These are phyloP conservation scores for Aspergillus spinulosporus DNA, from an alignment of 2,329 filamentous ascomycete species.

Conservation along the genomic window DNA sequence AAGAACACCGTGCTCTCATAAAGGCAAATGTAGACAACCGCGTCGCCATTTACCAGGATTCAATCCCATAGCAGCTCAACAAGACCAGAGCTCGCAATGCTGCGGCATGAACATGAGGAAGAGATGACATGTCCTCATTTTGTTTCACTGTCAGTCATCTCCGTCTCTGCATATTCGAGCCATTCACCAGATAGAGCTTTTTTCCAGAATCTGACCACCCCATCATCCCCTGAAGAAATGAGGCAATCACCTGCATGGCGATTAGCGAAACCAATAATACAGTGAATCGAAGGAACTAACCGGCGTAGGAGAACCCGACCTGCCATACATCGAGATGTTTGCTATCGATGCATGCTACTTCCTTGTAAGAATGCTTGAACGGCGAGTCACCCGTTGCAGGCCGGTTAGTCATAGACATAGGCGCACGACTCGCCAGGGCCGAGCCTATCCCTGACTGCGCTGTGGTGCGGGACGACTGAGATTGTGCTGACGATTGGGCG, in stretches of 20 bases:
- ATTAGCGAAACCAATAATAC: background rate
- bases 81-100: background rate
- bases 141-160: conserved; percentile 33
- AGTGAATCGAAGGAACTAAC: conserved; percentile 26
- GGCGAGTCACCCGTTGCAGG: conserved; percentile 37
- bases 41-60: background rate
- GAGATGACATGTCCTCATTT: conserved; percentile 21
- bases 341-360: conserved; percentile 46
- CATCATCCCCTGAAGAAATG: conserved; percentile 47
- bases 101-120: background rate
- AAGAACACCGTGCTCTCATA: background rate
- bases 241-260: conserved; percentile 43
- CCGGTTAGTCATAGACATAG: conserved; percentile 33
- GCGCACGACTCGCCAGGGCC: conserved; percentile 40
- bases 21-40: background rate
- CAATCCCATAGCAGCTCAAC: background rate
- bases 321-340: conserved; percentile 49
- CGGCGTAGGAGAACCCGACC: conserved; percentile 46
- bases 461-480: conserved; percentile 33
- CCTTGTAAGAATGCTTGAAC: conserved; percentile 44
- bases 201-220: conserved; percentile 46
- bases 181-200: conserved; percentile 44
- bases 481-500: conserved; percentile 28
- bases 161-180: conserved; percentile 47
- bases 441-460: conserved; percentile 46